These are phyloP conservation scores for Leucaena leucocephala DNA, from an alignment of 306 rosid species.

Conservation along the genomic window DNA sequence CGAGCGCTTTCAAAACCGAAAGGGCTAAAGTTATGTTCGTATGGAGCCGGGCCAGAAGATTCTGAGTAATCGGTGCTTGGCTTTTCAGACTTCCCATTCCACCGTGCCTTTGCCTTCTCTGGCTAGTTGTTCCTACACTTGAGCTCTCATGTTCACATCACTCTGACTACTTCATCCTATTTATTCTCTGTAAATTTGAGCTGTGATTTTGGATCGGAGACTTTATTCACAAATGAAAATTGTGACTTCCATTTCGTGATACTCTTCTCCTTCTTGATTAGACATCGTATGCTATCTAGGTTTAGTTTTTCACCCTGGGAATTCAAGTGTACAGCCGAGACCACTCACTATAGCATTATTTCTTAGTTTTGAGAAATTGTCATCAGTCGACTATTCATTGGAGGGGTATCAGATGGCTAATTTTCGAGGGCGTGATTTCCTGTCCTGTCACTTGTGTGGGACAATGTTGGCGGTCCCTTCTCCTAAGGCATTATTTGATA, in stretches of 20 bases:
- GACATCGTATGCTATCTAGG: background rate
- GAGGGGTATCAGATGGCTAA: slow-evolving; percentile 36
- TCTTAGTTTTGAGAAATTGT: background rate
- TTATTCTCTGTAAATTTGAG: slow-evolving; percentile 1
- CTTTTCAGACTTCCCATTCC: background rate
- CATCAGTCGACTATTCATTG: background rate
- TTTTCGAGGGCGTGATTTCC: slow-evolving; percentile 44
- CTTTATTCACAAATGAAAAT: background rate
- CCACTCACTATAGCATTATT: background rate
- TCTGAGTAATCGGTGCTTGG: background rate
- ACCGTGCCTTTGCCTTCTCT: background rate
- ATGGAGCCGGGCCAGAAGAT: too few relatives aligned
- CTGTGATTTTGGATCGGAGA: background rate
- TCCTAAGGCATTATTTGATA: too few relatives aligned
- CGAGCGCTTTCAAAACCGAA: too few relatives aligned
- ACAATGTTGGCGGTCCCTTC: slow-evolving; percentile 41
- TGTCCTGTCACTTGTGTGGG: slow-evolving; percentile 43
- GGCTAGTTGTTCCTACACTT: background rate
- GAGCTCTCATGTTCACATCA: background rate
- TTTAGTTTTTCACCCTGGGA: background rate
- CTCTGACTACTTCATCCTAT: background rate
- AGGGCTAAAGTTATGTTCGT: too few relatives aligned
- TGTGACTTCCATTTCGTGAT: background rate
- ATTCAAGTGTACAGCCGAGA: background rate
- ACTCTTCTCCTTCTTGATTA: background rate